phyloP scores from a whole-genome alignment of 352 stramenopile species.

The Aphanomyces euteiches region DNA sequence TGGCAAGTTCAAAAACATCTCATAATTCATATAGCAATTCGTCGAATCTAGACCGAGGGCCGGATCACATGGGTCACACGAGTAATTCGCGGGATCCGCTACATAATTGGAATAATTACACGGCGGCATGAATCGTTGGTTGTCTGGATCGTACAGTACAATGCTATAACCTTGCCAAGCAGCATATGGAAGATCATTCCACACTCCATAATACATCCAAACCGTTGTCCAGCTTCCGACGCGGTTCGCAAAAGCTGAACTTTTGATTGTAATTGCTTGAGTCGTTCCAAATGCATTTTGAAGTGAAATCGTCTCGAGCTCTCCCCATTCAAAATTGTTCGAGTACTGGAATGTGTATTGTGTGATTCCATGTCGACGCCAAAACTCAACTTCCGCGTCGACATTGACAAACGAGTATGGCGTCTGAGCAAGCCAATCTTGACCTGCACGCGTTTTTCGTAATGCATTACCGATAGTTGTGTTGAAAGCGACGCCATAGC shows the following conservation, averaged over 20 bases:
- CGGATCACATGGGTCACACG: conserved; percentile 10
- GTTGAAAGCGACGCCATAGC: neutral
- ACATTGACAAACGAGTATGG: neutral
- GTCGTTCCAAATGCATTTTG: conserved; percentile 13
- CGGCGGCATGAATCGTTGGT: conserved; percentile 3
- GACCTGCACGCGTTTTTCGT: neutral
- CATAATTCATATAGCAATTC: conserved; percentile 2
- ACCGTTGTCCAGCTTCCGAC: neutral
- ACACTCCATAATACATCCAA: neutral
- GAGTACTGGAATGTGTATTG: conserved; percentile 4
- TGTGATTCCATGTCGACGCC: neutral
- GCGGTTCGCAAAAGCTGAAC: neutral
- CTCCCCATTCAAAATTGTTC: conserved; percentile 7
- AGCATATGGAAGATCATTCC: neutral
- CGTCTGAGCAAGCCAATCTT: neutral
- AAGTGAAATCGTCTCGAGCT: conserved; percentile 10
- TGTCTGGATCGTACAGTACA: conserved; percentile 7
- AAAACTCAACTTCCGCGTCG: conserved; percentile 1
- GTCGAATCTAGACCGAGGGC: neutral
- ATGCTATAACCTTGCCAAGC: neutral
- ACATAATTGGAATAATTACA: conserved; percentile 9
- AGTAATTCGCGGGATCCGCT: neutral
- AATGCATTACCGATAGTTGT: neutral
- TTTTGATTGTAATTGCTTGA: conserved; percentile 13
- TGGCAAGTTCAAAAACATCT: neutral